Evolutionary conservation across 305 asterid species (phyloP).

Genomic region (Rubia balearica): DNA sequence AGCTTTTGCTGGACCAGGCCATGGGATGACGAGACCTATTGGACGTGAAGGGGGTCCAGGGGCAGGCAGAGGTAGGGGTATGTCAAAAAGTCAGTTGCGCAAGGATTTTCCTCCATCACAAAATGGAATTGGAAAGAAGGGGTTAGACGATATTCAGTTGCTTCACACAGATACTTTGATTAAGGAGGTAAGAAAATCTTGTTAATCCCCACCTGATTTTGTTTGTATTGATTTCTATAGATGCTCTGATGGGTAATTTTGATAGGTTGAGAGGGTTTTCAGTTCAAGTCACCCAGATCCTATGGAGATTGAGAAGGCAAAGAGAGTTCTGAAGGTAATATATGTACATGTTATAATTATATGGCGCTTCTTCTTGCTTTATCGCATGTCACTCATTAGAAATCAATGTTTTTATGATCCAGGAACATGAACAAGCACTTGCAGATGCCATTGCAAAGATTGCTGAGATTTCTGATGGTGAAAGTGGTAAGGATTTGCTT

Average conservation of each 20-base stretch:
- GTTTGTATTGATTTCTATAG: conserved; percentile 1
- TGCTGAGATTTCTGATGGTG: conserved; percentile 76
- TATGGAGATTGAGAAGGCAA: conserved; percentile 77
- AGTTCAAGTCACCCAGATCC: conserved; percentile 69
- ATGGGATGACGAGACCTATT: conserved; percentile 45
- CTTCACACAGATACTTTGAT: conserved; percentile 72
- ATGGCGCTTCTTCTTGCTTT: conserved; percentile 11
- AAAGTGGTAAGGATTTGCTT: conserved; percentile 52
- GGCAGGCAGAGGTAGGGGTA: conserved; percentile 69
- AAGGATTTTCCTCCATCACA: conserved; percentile 69
- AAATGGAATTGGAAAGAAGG: conserved; percentile 68
- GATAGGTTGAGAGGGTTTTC: conserved; percentile 81
- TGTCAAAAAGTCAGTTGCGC: conserved; percentile 55
- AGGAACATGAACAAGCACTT: conserved; percentile 95
- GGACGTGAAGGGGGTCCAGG: conserved; percentile 61
- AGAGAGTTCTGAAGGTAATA: conserved; percentile 74
- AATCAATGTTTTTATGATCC: conserved; percentile 17
- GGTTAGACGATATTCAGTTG: conserved; percentile 57
- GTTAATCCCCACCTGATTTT: conserved; percentile 3
- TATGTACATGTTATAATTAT: not conserved
- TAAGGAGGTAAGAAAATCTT: conserved; percentile 52
- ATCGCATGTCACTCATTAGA: not conserved
- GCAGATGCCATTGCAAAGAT: conserved; percentile 76
- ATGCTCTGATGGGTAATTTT: conserved; percentile 22
- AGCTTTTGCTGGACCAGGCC: conserved; percentile 63